Percentiles rank a stretch among this genome's conserved stretches.
Conservation (phyloP, 129 eudicot species). For the Arctium lappa region DNA sequence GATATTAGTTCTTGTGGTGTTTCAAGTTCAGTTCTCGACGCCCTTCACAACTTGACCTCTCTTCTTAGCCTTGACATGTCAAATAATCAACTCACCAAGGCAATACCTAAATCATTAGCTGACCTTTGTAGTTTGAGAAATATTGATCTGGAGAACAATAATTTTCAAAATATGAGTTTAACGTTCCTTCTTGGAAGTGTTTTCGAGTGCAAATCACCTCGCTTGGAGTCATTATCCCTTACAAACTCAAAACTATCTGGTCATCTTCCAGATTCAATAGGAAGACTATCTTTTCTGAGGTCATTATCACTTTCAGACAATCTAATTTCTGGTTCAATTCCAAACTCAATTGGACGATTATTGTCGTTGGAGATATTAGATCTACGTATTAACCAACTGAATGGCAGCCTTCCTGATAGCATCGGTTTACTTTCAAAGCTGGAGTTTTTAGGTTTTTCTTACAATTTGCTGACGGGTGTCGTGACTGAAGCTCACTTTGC, state of each 20-base stretch:
- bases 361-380: constrained; percentile 16
- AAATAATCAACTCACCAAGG: neutral
- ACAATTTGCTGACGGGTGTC: constrained; percentile 26
- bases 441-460: neutral
- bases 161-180: neutral
- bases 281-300: neutral
- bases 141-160: neutral
- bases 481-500: constrained; percentile 16
- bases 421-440: constrained; percentile 21
- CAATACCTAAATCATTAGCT: neutral
- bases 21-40: constrained; percentile 5
- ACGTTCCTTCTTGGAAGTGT: neutral
- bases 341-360: constrained; percentile 14
- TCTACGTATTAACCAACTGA: constrained; percentile 8
- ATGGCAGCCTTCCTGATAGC: neutral
- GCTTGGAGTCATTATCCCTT: constrained; percentile 1
- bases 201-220: constrained; percentile 9
- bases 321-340: constrained; percentile 12
- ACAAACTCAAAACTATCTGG: neutral
- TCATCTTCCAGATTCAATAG: neutral
- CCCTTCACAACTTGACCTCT: neutral
- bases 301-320: neutral
- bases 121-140: constrained; percentile 12
- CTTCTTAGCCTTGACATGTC: neutral
- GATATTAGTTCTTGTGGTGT: neutral